Base-by-base conservation (phyloP, 2,329 filamentous ascomycete genomes). In the Phyllosticta paracitricarpa region DNA sequence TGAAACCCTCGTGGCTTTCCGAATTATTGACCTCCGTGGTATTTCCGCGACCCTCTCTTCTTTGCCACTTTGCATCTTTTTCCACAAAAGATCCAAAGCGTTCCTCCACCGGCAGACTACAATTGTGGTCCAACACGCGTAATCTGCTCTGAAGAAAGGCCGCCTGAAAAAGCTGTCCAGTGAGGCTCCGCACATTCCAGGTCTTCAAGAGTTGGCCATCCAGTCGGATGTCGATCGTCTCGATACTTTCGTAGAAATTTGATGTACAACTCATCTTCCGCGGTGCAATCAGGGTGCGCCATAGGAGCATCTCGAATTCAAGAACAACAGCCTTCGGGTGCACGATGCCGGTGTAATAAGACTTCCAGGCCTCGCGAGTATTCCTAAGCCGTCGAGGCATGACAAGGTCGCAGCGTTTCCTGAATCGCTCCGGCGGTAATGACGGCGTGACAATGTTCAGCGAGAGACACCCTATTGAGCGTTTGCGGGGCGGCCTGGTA, bases 121-220 rank as follows among this genome's bases (percentile, higher is more conserved):
- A 55, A 14, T 60, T 60, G 53, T 25, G 58, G 24, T 60, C 58
- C 7, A 60, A 22, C 9, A 60, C 58, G 4, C 52, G 52, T 5
- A 33, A 17, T 12, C 58, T 48, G 17, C n/a, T 48, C 17, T 48
- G 40, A 2, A 48, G 14, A 5, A 48, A 48, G 5, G 58, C 52
- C 9, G 53, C 53, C 25, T 56, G n/a, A 25, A 55, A 56, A n/a
- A 54, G 52, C 52, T 52, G 33, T 1, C 58, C 58, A 7, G 58
- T 56, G 24, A 60, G 22, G n/a, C 25, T 60, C 10, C 58, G 33
- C 19, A 60, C 17, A n/a, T 55, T 25, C 58, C 58, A 60, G 7
- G 54, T 24, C 10, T 40, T 53, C 35, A 60, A 8, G 24, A 24
- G 14, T 14, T 33, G 33, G 14, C 58, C 58, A n/a, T 56, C 53